Conservation (phyloP, 441 rosid species). For the Gossypium laxum region DNA sequence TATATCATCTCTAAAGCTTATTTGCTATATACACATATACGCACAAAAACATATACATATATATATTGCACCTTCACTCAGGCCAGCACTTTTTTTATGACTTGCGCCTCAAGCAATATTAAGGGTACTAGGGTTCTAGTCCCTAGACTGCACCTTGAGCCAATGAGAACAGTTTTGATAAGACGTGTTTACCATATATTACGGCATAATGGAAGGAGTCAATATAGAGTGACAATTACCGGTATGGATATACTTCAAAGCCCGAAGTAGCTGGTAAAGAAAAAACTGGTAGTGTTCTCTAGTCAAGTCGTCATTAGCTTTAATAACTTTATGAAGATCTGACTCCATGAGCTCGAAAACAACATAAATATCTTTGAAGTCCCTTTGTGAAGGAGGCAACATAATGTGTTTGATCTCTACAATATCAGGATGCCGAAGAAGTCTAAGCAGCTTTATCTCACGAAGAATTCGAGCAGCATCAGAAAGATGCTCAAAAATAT, state of each 20-base stretch:
- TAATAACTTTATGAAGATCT: slow-evolving; percentile 69
- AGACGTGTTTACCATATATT: neutral
- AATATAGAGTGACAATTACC: slow-evolving; percentile 18
- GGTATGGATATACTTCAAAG: slow-evolving; percentile 48
- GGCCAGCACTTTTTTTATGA: no score
- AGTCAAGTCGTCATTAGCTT: slow-evolving; percentile 68
- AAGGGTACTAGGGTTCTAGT: neutral
- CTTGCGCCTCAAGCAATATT: neutral
- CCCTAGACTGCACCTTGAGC: neutral
- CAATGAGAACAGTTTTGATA: neutral
- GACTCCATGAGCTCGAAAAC: slow-evolving; percentile 78
- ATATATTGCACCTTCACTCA: no score
- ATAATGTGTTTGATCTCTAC: slow-evolving; percentile 68
- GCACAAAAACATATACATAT: no score
- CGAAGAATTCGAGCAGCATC: slow-evolving; percentile 65
- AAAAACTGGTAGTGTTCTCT: slow-evolving; percentile 68
- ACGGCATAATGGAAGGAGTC: neutral
- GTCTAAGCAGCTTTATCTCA: slow-evolving; percentile 57
- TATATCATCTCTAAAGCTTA: neutral
- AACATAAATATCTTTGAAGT: slow-evolving; percentile 62
- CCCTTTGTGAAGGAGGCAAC: slow-evolving; percentile 65
- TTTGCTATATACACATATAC: neutral
- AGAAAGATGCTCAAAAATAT: slow-evolving; percentile 51
- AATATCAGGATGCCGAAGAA: slow-evolving; percentile 59
- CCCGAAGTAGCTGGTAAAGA: slow-evolving; percentile 63